Evolutionary conservation across 305 asterid genomes (phyloP).

Genomic region (Caryopteris hybrid): DNA sequence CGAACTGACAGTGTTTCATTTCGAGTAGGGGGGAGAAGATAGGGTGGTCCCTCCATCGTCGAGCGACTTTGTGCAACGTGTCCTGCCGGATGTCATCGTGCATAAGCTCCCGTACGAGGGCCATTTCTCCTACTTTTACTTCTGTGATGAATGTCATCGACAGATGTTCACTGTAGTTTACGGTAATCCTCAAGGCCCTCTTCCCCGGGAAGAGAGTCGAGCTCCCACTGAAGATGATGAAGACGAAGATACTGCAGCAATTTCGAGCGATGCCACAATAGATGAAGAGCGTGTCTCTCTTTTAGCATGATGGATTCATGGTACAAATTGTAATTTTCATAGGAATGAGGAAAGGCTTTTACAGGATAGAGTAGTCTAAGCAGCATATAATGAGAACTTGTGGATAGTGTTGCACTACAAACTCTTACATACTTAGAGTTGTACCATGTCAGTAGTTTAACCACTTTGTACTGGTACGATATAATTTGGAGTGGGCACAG

Average conservation of each 20-base stretch:
- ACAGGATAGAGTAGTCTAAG: conserved; percentile 9
- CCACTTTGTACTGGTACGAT: too few relatives aligned
- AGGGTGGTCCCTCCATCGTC: conserved; percentile 69
- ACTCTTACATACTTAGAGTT: not conserved
- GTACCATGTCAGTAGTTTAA: too few relatives aligned
- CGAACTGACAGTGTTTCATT: not conserved
- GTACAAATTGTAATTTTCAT: not conserved
- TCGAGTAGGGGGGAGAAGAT: conserved; percentile 48
- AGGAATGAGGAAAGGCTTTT: conserved; percentile 1
- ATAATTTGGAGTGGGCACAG: too few relatives aligned
- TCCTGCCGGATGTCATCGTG: conserved; percentile 79
- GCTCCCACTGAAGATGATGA: conserved; percentile 12
- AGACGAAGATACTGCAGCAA: not conserved
- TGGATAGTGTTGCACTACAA: not conserved
- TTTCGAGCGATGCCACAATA: not conserved
- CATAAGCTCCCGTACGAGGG: conserved; percentile 89
- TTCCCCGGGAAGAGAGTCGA: conserved; percentile 22
- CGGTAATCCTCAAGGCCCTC: conserved; percentile 83
- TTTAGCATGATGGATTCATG: conserved; percentile 5
- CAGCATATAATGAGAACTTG: not conserved
- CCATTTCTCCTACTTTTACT: conserved; percentile 78
- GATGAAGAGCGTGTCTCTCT: not conserved
- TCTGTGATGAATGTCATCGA: conserved; percentile 80
- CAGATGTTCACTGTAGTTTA: conserved; percentile 58
- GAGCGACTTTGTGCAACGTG: conserved; percentile 79